Conservation (phyloP, 2,329 filamentous ascomycete species). For the Trichophaea hybrida region DNA sequence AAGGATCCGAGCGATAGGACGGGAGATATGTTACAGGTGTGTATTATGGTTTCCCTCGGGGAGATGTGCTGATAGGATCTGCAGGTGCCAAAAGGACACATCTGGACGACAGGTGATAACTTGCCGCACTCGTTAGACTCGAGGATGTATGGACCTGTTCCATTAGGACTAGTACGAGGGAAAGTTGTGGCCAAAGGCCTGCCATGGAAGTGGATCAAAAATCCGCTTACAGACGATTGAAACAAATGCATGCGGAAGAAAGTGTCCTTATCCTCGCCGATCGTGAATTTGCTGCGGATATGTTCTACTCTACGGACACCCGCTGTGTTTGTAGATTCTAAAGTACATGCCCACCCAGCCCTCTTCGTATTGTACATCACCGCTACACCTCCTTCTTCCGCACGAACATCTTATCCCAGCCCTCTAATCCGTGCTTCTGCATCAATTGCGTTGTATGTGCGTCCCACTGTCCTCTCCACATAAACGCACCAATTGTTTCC, state of each 20-base stretch:
- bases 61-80: slow-evolving; percentile 7
- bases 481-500: slow-evolving; percentile 61
- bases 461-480: slow-evolving; percentile 87
- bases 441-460: slow-evolving; percentile 77
- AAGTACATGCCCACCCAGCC: background rate
- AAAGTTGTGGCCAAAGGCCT: slow-evolving; percentile 54
- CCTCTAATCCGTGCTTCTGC: slow-evolving; percentile 58
- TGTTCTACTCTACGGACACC: background rate
- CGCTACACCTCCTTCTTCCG: slow-evolving; percentile 46
- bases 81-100: slow-evolving; percentile 73
- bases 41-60: slow-evolving; percentile 23
- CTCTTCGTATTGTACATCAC: background rate
- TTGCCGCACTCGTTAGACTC: slow-evolving; percentile 72
- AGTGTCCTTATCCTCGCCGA: background rate
- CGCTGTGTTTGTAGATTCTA: background rate
- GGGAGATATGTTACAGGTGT: slow-evolving; percentile 22
- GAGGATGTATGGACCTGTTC: slow-evolving; percentile 70
- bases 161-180: slow-evolving; percentile 67
- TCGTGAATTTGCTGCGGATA: background rate
- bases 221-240: slow-evolving; percentile 4
- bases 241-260: background rate
- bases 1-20: slow-evolving; percentile 30
- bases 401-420: slow-evolving; percentile 72
- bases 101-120: slow-evolving; percentile 84
- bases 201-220: slow-evolving; percentile 3